Evolutionary conservation across 2,329 filamentous ascomycete genomes (phyloP).

Genomic region (Daldinia sp.): DNA sequence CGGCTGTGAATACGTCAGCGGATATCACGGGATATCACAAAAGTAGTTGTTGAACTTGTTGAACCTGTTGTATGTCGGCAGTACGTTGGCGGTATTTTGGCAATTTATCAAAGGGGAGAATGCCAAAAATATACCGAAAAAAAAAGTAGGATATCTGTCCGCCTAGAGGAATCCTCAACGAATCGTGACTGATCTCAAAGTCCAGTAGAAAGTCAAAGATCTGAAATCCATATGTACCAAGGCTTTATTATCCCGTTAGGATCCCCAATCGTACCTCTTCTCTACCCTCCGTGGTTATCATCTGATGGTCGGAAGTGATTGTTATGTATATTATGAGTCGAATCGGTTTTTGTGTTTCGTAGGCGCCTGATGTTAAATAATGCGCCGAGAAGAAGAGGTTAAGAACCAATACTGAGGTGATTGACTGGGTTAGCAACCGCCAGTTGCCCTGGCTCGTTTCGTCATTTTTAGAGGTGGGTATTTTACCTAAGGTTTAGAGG

Average conservation of each 20-base stretch:
- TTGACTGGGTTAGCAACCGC: background rate
- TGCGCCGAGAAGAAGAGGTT: background rate
- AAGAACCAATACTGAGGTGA: background rate
- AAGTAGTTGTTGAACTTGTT: background rate
- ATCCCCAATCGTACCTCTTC: background rate
- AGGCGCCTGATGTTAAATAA: conserved; percentile 12
- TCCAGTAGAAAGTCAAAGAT: conserved; percentile 24
- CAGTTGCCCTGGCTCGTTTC: conserved; percentile 22
- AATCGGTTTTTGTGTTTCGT: conserved; percentile 16
- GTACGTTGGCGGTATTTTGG: background rate
- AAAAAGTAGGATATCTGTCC: conserved; percentile 10
- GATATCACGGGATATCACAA: conserved; percentile 13
- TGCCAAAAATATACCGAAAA: background rate
- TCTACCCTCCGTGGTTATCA: conserved; percentile 6
- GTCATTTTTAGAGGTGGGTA: conserved; percentile 27
- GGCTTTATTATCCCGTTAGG: conserved; percentile 1
- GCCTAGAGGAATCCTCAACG: conserved; percentile 12
- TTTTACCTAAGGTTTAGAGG: background rate
- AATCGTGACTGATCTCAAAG: conserved; percentile 19
- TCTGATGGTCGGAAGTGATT: background rate
- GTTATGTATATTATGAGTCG: conserved; percentile 15
- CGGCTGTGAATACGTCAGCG: conserved; percentile 3
- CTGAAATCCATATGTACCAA: conserved; percentile 8
- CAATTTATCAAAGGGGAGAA: conserved; percentile 1
- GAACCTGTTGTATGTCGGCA: background rate